Evolutionary conservation across 163 green algal genomes (phyloP), one percentile per base, ranked within the genome.

Genomic region (Scenedesmus sp.): DNA sequence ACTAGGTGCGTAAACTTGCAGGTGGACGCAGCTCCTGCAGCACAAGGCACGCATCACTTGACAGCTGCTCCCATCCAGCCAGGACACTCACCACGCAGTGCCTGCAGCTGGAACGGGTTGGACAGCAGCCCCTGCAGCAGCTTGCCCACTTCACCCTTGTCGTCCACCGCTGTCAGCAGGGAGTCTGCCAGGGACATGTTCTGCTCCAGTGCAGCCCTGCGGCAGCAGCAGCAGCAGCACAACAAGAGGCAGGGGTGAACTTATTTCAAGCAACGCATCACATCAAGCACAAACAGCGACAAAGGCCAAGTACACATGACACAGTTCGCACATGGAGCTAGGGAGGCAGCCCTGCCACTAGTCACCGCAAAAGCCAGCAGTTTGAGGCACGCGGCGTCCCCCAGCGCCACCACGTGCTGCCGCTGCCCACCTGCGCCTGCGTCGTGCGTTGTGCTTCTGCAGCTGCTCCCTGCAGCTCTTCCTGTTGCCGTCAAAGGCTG

Each of bases 401-500:
- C 33, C 61, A 65, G 61, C 42, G 42, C 81, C 89, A 24, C n/a
- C n/a, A n/a, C n/a, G n/a, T n/a, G n/a, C n/a, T n/a, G n/a, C n/a
- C n/a, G n/a, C n/a, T n/a, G n/a, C n/a, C n/a, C 53, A 88, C 83
- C 83, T 88, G 22, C 90, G 90, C 30, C 96, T 92, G 16, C 96
- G 89, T n/a, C 96, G 94, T 10, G 93, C 93, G 93, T 98, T 98
- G 93, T 97, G 96, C 93, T 95, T 95, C 30, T 92, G 92, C 46
- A 97, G 94, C 93, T 97, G 95, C 35, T 94, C 95, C 10, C 95
- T 93, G 92, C 96, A 98, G 91, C 87, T 95, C 85, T 95, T 95
- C 65, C 94, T 91, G 56, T 90, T 92, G 65, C 94, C 94, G 68
- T 97, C 95, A 88, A 98, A 98, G 35, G 94, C 95, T 0, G 86